These are phyloP conservation scores for Chlamydomonas sphaeroides DNA, from an alignment of 139 green algal species.

Conservation along the genomic window DNA sequence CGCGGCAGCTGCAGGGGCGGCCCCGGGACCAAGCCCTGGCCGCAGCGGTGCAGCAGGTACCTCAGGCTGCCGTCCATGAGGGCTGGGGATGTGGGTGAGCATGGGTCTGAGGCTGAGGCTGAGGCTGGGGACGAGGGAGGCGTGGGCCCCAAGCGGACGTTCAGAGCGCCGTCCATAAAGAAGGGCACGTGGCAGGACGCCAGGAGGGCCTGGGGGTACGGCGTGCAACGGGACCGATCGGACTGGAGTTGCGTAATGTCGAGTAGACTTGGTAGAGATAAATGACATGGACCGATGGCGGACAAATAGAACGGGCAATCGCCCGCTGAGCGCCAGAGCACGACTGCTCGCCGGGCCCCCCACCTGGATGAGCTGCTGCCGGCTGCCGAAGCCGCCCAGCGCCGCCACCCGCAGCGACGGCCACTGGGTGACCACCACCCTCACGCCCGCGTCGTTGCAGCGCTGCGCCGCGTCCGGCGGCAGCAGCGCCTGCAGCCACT, in stretches of 20 bases:
- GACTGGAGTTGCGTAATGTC: no score
- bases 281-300: no score
- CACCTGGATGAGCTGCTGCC: slow-evolving; percentile 3
- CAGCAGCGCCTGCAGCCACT: slow-evolving; percentile 76
- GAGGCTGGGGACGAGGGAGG: no score
- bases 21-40: neutral
- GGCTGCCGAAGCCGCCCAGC: neutral
- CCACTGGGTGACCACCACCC: slow-evolving; percentile 32
- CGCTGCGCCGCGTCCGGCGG: slow-evolving; percentile 67
- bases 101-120: no score
- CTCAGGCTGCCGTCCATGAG: neutral
- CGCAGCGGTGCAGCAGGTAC: neutral
- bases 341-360: neutral
- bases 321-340: no score
- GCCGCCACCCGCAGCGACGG: neutral
- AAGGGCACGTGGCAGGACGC: neutral
- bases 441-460: slow-evolving; percentile 42
- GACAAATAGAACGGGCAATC: no score
- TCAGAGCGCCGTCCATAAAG: neutral
- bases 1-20: neutral
- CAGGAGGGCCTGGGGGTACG: neutral
- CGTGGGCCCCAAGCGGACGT: neutral
- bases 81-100: no score
- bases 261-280: no score
- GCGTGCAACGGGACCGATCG: no score